phyloP scores from a whole-genome alignment of 768 basidiomycete genomes.

The Tricholomella constricta region DNA sequence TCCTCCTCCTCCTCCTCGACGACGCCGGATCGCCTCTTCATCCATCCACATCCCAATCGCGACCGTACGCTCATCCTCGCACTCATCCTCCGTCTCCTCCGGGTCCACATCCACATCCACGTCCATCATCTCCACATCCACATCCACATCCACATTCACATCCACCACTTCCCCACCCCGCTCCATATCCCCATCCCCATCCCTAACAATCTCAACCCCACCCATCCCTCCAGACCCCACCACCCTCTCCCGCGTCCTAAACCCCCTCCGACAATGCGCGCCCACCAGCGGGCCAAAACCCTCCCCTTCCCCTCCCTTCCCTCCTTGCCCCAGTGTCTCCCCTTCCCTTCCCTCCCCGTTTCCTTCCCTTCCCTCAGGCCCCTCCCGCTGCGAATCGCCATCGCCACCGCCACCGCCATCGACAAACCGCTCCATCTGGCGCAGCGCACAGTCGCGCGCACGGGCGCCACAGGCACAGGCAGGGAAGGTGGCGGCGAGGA shows the following conservation, averaged over 20 bases:
- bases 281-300: constrained; percentile 71
- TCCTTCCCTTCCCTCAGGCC: neutral
- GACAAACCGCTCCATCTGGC: constrained; percentile 67
- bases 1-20: too few relatives aligned
- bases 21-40: too few relatives aligned
- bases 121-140: too few relatives aligned
- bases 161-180: constrained; percentile 17
- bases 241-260: too few relatives aligned
- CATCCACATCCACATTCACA: constrained; percentile 1
- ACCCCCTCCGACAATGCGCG: too few relatives aligned
- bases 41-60: too few relatives aligned
- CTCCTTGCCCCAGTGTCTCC: too few relatives aligned
- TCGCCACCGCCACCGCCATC: constrained; percentile 22
- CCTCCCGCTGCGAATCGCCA: neutral
- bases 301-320: constrained; percentile 20
- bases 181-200: neutral
- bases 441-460: constrained; percentile 62
- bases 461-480: constrained; percentile 73
- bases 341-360: neutral
- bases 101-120: too few relatives aligned
- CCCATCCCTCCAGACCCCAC: too few relatives aligned
- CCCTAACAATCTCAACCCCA: constrained; percentile 2
- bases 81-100: constrained; percentile 11
- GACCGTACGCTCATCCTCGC: too few relatives aligned
- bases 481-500: constrained; percentile 69